A percentile compares a stretch with the other conserved stretches of the same genome.
These are phyloP conservation scores for Hawksworthiomyces lignivorus DNA, from an alignment of 2,329 filamentous ascomycete species.

Conservation along the genomic window DNA sequence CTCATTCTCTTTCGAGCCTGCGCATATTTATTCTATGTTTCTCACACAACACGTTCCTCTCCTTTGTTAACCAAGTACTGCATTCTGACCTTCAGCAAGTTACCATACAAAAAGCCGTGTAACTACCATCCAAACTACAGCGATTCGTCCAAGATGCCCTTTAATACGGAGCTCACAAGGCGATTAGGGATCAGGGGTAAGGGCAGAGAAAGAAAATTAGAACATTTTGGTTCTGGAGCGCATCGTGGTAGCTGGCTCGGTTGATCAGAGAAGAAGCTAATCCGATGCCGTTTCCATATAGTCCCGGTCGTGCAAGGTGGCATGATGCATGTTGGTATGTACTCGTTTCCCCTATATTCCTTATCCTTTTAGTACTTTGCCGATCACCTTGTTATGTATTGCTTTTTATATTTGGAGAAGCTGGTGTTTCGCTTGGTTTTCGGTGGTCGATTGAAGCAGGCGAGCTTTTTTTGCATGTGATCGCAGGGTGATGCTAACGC, in stretches of 20 bases:
- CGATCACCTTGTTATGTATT: neutral
- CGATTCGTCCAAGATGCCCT: conserved; percentile 42
- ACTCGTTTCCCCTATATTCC: too few species aligned
- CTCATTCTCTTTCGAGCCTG: neutral
- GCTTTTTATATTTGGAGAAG: neutral
- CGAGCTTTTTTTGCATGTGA: conserved; percentile 2
- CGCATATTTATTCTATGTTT: neutral
- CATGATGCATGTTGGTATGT: conserved; percentile 44
- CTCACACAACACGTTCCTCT: neutral
- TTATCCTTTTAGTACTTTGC: neutral
- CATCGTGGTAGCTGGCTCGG: too few species aligned
- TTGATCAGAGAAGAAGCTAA: conserved; percentile 19
- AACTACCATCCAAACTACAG: too few species aligned
- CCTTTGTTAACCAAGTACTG: too few species aligned
- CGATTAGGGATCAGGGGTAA: conserved; percentile 44
- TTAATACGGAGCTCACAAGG: conserved; percentile 50
- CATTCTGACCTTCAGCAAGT: too few species aligned
- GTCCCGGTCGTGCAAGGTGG: conserved; percentile 79
- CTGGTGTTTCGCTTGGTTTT: neutral
- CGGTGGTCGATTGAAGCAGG: neutral
- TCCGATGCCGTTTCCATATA: conserved; percentile 23
- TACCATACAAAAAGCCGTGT: too few species aligned
- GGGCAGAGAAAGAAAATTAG: neutral
- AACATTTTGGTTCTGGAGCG: too few species aligned
- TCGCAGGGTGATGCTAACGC: too few species aligned